phyloP scores from a whole-genome alignment of 192 early-diverging fungal species.

The Obelidium mucronatum region DNA sequence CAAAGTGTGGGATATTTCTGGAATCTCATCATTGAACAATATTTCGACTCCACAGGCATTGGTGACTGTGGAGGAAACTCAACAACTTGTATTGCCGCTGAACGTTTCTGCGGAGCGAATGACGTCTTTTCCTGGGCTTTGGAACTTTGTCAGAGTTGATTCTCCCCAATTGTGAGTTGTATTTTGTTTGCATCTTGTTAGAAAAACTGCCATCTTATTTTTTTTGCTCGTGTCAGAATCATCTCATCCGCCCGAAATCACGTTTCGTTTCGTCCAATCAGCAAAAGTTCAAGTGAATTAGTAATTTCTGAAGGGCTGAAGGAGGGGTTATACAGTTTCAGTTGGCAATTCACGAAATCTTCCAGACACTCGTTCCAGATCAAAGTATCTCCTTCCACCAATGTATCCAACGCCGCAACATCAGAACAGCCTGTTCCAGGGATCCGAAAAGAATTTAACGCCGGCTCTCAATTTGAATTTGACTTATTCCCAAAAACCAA shows the following conservation, averaged over 20 bases:
- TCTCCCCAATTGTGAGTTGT: background rate
- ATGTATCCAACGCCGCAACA: too few species aligned
- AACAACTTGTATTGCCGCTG: conserved; percentile 3
- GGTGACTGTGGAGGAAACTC: background rate
- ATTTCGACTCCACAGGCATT: background rate
- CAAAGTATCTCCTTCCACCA: too few species aligned
- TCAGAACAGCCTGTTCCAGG: too few species aligned
- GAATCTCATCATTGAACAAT: background rate
- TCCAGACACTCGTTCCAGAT: background rate
- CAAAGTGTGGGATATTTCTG: conserved; percentile 25
- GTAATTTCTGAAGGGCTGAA: background rate
- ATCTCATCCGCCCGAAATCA: background rate
- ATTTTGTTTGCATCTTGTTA: background rate
- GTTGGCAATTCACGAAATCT: too few species aligned
- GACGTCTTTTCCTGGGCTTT: background rate
- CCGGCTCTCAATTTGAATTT: background rate
- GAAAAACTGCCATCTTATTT: background rate
- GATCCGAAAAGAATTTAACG: too few species aligned
- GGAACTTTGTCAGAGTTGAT: conserved; percentile 19
- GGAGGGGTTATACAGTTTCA: background rate
- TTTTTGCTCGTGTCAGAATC: background rate
- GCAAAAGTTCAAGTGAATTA: conserved; percentile 7
- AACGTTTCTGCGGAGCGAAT: conserved; percentile 1
- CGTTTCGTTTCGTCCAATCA: background rate
- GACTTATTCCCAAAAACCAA: background rate